These are phyloP conservation scores for Corylus americana DNA, from an alignment of 306 rosid species.

Conservation along the genomic window DNA sequence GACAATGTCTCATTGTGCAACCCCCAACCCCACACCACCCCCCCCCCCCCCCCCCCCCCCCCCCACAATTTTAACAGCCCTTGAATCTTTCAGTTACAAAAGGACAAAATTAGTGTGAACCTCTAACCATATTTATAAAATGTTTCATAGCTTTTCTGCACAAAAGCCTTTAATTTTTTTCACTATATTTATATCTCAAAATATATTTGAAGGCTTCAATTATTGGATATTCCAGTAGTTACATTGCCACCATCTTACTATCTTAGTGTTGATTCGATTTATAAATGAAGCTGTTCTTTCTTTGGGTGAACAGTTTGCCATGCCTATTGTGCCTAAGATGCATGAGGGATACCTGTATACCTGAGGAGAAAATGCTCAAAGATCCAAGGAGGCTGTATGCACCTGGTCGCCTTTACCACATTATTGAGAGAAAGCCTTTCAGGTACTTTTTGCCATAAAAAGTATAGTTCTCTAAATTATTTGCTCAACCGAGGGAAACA, in stretches of 20 bases:
- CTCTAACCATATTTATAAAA: background rate
- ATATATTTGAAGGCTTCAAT: constrained; percentile 6
- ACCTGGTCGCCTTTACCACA: constrained; percentile 94
- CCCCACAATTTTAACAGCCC: too few relatives aligned
- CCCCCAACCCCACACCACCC: too few relatives aligned
- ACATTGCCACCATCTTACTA: background rate
- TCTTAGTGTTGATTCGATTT: constrained; percentile 9
- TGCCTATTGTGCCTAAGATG: constrained; percentile 80
- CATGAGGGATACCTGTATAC: constrained; percentile 82
- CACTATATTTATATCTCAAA: background rate
- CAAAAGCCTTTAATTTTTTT: background rate
- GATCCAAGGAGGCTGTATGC: constrained; percentile 98
- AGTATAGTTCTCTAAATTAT: constrained; percentile 9
- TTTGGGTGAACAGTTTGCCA: constrained; percentile 66
- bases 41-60: too few relatives aligned
- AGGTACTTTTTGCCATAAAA: constrained; percentile 47
- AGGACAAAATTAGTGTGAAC: background rate
- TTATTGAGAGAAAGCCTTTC: constrained; percentile 88
- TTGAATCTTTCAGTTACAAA: background rate
- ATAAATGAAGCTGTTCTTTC: constrained; percentile 12
- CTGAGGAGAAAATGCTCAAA: constrained; percentile 80
- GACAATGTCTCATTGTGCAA: constrained; percentile 2
- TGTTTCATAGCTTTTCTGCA: background rate
- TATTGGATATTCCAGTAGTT: background rate
- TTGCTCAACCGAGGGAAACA: background rate